Conservation (phyloP, 2,329 filamentous ascomycete species). For the Diaporthe eres region DNA sequence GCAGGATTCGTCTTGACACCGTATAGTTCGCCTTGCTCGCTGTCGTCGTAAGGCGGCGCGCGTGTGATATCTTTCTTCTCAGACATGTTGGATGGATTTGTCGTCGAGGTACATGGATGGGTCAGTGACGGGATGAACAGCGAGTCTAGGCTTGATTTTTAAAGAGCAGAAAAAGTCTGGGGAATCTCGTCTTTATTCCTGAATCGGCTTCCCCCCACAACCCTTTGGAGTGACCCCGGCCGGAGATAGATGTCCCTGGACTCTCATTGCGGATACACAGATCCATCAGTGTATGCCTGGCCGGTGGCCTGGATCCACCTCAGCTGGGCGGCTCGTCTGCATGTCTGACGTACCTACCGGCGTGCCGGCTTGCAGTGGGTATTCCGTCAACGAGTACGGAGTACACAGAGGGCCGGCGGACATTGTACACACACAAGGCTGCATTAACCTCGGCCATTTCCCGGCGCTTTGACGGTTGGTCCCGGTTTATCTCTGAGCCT, state of each 20-base stretch:
- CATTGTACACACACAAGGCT: slow-evolving; percentile 17
- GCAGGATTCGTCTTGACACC: neutral
- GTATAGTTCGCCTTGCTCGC: neutral
- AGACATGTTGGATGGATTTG: slow-evolving; percentile 6
- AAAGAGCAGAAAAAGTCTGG: slow-evolving; percentile 13
- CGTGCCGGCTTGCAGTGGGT: slow-evolving; percentile 5
- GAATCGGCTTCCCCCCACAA: slow-evolving; percentile 14
- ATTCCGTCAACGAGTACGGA: neutral
- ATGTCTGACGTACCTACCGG: slow-evolving; percentile 28
- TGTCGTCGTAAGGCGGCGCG: neutral
- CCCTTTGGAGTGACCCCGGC: neutral
- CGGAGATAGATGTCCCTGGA: neutral
- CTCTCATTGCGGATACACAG: slow-evolving; percentile 5
- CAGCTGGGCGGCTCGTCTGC: slow-evolving; percentile 12
- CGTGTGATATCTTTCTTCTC: slow-evolving; percentile 22
- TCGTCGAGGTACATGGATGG: neutral
- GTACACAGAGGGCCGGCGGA: neutral
- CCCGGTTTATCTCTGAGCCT: neutral
- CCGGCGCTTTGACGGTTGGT: slow-evolving; percentile 21
- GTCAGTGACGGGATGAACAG: neutral
- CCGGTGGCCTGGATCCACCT: neutral
- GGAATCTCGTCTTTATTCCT: neutral
- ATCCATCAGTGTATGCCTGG: neutral
- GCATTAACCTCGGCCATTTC: slow-evolving; percentile 25
- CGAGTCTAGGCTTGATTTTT: neutral